These are phyloP conservation scores for Talaromyces trachyspermus DNA, from an alignment of 495 filamentous ascomycete genomes.

Conservation along the genomic window DNA sequence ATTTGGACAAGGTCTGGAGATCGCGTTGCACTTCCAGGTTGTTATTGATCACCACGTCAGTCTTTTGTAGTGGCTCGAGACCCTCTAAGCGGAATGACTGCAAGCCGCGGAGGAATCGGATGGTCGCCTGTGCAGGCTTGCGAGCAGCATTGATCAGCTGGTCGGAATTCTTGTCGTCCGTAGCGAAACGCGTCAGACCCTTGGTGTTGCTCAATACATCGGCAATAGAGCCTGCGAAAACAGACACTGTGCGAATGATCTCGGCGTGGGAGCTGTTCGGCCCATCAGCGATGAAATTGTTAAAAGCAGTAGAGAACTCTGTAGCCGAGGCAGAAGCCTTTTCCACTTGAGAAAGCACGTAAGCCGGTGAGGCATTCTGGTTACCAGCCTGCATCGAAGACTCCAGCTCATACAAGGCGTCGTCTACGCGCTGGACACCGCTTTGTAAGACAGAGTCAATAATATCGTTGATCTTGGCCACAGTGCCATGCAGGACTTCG, in stretches of 20 bases:
- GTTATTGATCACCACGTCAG: slow-evolving; percentile 91
- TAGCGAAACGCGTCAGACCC: slow-evolving; percentile 86
- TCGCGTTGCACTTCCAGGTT: slow-evolving; percentile 91
- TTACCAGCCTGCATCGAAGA: slow-evolving; percentile 98
- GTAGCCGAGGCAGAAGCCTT: slow-evolving; percentile 92
- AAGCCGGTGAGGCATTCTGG: slow-evolving; percentile 93
- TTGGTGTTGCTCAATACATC: slow-evolving; percentile 96
- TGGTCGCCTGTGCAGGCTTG: slow-evolving; percentile 77
- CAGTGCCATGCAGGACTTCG: slow-evolving; percentile 70
- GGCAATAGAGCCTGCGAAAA: slow-evolving; percentile 82
- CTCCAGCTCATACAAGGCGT: slow-evolving; percentile 93
- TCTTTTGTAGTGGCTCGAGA: slow-evolving; percentile 80
- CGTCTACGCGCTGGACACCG: slow-evolving; percentile 90
- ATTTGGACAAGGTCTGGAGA: slow-evolving; percentile 82
- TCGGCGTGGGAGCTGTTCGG: slow-evolving; percentile 86
- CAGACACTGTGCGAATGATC: slow-evolving; percentile 85
- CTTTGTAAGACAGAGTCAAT: slow-evolving; percentile 94
- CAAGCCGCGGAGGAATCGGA: slow-evolving; percentile 91
- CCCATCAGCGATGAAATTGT: slow-evolving; percentile 94
- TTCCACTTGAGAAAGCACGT: slow-evolving; percentile 92
- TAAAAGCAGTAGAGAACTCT: slow-evolving; percentile 95
- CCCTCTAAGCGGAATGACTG: slow-evolving; percentile 90
- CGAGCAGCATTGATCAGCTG: slow-evolving; percentile 73
- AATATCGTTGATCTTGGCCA: slow-evolving; percentile 92
- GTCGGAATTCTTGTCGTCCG: slow-evolving; percentile 89